phyloP scores from a whole-genome alignment of 306 rosid genomes.

The Carpinus fangiana region DNA sequence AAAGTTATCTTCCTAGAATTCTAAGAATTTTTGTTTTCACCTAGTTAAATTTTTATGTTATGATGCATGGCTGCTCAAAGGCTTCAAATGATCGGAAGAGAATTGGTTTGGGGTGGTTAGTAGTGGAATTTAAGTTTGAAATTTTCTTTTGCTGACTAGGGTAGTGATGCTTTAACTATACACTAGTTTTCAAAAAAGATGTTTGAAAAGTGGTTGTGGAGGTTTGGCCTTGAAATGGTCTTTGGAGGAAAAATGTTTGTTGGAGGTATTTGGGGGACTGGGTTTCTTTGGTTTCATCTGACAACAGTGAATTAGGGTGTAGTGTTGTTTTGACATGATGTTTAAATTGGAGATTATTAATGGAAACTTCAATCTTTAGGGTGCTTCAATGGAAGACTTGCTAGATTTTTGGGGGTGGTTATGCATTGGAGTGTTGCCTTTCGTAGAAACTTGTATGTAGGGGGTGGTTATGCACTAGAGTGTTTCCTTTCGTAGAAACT shows the following conservation, averaged over 20 bases:
- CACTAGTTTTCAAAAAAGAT: background rate
- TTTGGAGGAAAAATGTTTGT: background rate
- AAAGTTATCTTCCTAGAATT: background rate
- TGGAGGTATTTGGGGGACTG: background rate
- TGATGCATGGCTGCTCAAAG: constrained; percentile 1
- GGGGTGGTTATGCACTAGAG: background rate
- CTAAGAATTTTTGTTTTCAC: background rate
- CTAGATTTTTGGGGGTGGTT: background rate
- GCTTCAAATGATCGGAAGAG: background rate
- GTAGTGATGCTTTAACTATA: background rate
- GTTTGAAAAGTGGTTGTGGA: background rate
- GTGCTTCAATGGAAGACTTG: background rate
- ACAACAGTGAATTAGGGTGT: background rate
- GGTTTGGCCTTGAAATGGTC: background rate
- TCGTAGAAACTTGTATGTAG: background rate
- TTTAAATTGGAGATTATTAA: background rate
- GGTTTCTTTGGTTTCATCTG: background rate
- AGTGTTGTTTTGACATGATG: background rate
- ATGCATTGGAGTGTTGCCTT: background rate
- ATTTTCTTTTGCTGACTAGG: background rate
- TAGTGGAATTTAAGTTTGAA: background rate
- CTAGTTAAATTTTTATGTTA: background rate
- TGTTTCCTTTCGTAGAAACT: background rate
- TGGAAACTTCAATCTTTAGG: no score
- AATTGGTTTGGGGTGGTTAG: background rate